phyloP scores from a whole-genome alignment of 164 flowering plant genomes.

The Hamamelis virginiana region DNA sequence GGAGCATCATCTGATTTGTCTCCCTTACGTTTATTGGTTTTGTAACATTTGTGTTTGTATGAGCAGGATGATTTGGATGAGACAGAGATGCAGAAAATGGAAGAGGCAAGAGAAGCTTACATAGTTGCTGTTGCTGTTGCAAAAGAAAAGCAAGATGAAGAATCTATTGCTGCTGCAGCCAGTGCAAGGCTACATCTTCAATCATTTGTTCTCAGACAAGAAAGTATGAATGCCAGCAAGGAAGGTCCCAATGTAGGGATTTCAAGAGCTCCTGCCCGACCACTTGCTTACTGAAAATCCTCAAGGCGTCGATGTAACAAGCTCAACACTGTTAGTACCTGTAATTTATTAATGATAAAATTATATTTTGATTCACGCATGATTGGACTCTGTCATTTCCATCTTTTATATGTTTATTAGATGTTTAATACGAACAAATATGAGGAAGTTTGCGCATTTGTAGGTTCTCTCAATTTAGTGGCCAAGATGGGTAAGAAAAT shows the following conservation, averaged over 20 bases:
- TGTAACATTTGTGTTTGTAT: slow-evolving; percentile 1
- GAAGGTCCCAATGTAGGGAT: slow-evolving; percentile 6
- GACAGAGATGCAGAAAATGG: slow-evolving; percentile 55
- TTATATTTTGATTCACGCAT: not conserved
- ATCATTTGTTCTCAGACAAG: slow-evolving; percentile 40
- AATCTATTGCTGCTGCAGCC: slow-evolving; percentile 65
- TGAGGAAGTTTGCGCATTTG: not conserved
- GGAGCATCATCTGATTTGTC: not conserved
- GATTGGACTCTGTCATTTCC: not conserved
- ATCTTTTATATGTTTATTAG: not conserved
- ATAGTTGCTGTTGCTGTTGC: slow-evolving; percentile 64
- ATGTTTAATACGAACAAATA: not conserved
- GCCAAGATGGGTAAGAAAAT: too few relatives aligned
- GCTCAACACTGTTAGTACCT: not conserved
- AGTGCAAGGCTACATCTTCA: slow-evolving; percentile 67
- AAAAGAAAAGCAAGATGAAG: slow-evolving; percentile 75
- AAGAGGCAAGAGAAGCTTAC: slow-evolving; percentile 73
- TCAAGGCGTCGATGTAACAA: not conserved
- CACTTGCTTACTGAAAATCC: slow-evolving; percentile 5
- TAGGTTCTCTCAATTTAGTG: too few relatives aligned
- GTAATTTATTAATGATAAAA: not conserved
- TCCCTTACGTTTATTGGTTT: not conserved
- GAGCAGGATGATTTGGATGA: slow-evolving; percentile 62
- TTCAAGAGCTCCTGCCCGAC: not conserved
- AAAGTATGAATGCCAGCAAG: not conserved